These are phyloP conservation scores for Ophiostoma ips DNA, from an alignment of 2,329 filamentous ascomycete species.

Conservation along the genomic window DNA sequence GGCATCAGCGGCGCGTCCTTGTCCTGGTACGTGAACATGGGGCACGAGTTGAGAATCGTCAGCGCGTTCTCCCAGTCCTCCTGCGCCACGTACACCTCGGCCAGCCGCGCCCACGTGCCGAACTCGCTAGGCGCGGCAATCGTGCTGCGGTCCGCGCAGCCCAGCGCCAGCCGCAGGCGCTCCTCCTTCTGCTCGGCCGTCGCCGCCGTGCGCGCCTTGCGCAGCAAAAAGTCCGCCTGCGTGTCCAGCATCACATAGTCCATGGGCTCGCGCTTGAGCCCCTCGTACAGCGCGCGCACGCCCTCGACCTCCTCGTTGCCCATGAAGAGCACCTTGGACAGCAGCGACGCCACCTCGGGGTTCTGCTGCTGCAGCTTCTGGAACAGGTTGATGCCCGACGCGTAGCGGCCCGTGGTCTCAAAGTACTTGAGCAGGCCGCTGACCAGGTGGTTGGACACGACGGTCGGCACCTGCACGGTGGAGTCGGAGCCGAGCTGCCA, in stretches of 20 bases:
- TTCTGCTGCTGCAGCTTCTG: conserved; percentile 87
- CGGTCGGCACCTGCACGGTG: conserved; percentile 92
- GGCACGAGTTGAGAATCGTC: conserved; percentile 91
- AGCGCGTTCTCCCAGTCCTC: conserved; percentile 96
- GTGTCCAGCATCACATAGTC: conserved; percentile 94
- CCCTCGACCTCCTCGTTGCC: conserved; percentile 96
- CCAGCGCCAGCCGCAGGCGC: conserved; percentile 72
- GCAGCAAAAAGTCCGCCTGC: conserved; percentile 81
- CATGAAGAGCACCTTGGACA: conserved; percentile 84
- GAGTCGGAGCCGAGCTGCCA: conserved; percentile 95
- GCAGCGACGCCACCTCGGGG: conserved; percentile 81
- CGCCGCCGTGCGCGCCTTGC: conserved; percentile 53
- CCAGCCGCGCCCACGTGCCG: conserved; percentile 85
- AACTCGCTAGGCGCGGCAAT: conserved; percentile 95
- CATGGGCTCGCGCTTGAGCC: conserved; percentile 85
- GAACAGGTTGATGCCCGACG: conserved; percentile 93
- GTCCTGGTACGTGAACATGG: conserved; percentile 99
- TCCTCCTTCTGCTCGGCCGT: conserved; percentile 44
- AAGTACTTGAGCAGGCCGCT: conserved; percentile 92
- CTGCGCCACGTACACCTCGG: conserved; percentile 83
- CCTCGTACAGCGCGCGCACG: conserved; percentile 73
- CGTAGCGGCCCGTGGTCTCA: conserved; percentile 82
- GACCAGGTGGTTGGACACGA: conserved; percentile 90
- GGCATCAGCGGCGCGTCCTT: conserved; percentile 94
- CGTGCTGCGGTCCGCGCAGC: conserved; percentile 87